phyloP scores from a whole-genome alignment of 2,329 filamentous ascomycete genomes.

The Zasmidium citrigriseum region DNA sequence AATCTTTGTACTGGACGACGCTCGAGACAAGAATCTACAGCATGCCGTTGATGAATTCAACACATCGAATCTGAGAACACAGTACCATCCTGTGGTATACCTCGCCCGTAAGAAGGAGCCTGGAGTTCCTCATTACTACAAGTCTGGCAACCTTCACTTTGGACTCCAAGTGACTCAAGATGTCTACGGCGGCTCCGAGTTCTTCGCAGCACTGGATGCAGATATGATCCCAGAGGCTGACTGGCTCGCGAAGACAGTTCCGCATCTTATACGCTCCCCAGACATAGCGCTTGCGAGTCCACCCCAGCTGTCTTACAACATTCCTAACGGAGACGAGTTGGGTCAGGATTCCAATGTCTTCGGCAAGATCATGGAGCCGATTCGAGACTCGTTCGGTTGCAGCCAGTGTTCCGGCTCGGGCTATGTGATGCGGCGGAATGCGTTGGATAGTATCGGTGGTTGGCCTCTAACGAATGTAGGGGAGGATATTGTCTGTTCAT shows the following conservation, averaged over 20 bases:
- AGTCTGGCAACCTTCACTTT: constrained; percentile 15
- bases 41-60: constrained; percentile 6
- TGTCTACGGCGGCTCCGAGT: constrained; percentile 43
- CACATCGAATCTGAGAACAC: not conserved
- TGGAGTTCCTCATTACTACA: constrained; percentile 9
- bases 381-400: constrained; percentile 50
- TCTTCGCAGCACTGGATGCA: constrained; percentile 65
- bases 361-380: constrained; percentile 54
- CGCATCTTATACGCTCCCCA: constrained; percentile 57
- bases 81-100: constrained; percentile 5
- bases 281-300: constrained; percentile 62
- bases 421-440: constrained; percentile 60
- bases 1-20: constrained; percentile 18
- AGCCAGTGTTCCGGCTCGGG: constrained; percentile 69
- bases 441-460: constrained; percentile 62
- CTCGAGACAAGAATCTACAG: not conserved
- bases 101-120: constrained; percentile 5
- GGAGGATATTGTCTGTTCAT: constrained; percentile 63
- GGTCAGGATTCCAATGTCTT: constrained; percentile 61
- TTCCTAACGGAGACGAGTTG: constrained; percentile 59
- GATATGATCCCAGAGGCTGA: constrained; percentile 67
- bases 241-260: constrained; percentile 62
- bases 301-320: constrained; percentile 65
- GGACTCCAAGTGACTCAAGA: constrained; percentile 2
- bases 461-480: constrained; percentile 62